phyloP scores from a whole-genome alignment of 2,329 filamentous ascomycete species.

The Paracoccidioides lutzii region DNA sequence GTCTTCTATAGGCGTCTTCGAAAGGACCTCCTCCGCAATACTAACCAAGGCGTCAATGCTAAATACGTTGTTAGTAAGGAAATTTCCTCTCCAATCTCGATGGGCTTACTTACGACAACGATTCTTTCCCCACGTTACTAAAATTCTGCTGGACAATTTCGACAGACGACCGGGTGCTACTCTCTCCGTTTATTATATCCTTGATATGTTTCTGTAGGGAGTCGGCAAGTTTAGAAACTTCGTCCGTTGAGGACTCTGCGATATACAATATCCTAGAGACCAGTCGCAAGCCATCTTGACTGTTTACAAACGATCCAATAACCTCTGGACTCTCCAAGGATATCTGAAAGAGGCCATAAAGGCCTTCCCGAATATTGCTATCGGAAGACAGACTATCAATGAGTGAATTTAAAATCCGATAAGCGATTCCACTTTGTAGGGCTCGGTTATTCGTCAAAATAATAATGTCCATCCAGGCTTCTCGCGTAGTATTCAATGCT shows the following conservation, averaged over 20 bases:
- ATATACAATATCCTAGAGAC: constrained; percentile 41
- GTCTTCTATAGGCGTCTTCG: constrained; percentile 19
- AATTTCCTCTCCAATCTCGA: constrained; percentile 3
- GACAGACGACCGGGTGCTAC: constrained; percentile 35
- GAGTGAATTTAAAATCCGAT: constrained; percentile 26
- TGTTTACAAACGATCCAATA: constrained; percentile 32
- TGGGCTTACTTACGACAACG: constrained; percentile 32
- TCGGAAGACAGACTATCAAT: constrained; percentile 31
- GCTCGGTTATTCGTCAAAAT: constrained; percentile 27
- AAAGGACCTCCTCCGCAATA: constrained; percentile 39
- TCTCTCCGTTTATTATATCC: constrained; percentile 25
- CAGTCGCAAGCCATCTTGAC: constrained; percentile 36
- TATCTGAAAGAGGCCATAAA: constrained; percentile 36
- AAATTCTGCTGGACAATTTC: constrained; percentile 42
- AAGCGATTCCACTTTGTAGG: constrained; percentile 20
- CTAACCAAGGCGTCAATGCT: constrained; percentile 45
- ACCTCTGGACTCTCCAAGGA: constrained; percentile 28
- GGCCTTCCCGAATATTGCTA: constrained; percentile 21
- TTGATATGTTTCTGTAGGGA: constrained; percentile 24
- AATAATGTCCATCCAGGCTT: constrained; percentile 28
- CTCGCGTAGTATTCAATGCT: constrained; percentile 24
- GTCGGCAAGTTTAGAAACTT: constrained; percentile 33
- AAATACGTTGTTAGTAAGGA: not conserved
- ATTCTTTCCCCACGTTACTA: constrained; percentile 30
- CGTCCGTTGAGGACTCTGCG: constrained; percentile 40